These are phyloP conservation scores for Elongisporangium prolatum DNA, from an alignment of 352 stramenopile genomes.

Conservation along the genomic window DNA sequence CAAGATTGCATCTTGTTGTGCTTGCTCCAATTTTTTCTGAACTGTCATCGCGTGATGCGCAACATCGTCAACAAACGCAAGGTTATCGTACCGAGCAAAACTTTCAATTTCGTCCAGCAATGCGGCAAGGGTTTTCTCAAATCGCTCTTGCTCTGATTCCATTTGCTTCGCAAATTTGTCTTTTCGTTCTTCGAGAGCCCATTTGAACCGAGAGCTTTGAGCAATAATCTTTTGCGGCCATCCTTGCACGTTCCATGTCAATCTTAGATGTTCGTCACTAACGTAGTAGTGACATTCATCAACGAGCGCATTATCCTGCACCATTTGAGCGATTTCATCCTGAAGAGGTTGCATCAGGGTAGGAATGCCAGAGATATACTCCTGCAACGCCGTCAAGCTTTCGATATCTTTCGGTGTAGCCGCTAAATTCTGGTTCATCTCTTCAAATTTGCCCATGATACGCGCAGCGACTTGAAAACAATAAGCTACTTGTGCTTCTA, in stretches of 20 bases:
- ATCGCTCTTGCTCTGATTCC: conserved; percentile 92
- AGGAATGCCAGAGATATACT: conserved; percentile 81
- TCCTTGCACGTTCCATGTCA: conserved; percentile 88
- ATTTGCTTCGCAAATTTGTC: conserved; percentile 90
- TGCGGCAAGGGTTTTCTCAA: conserved; percentile 79
- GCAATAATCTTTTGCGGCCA: conserved; percentile 88
- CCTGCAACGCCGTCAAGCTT: conserved; percentile 81
- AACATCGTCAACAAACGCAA: conserved; percentile 87
- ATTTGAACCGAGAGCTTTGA: conserved; percentile 77
- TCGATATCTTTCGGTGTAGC: conserved; percentile 90
- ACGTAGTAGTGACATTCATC: conserved; percentile 84
- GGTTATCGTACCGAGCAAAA: conserved; percentile 83
- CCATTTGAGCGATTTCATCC: conserved; percentile 77
- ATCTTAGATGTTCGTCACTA: conserved; percentile 77
- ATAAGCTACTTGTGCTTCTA: conserved; percentile 64
- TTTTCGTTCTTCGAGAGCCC: conserved; percentile 76
- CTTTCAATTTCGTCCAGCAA: conserved; percentile 89
- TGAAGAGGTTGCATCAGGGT: conserved; percentile 65
- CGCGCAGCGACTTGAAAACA: conserved; percentile 64
- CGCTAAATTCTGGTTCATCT: conserved; percentile 79
- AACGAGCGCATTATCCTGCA: conserved; percentile 73
- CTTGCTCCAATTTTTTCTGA: conserved; percentile 85
- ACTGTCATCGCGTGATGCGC: conserved; percentile 82
- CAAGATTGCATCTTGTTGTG: conserved; percentile 84
- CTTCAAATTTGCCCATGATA: conserved; percentile 79